A percentile compares a stretch with the other conserved stretches of the same genome.
Conservation (phyloP, 2,329 filamentous ascomycete species). For the Parasarocladium wereldwijsianum region DNA sequence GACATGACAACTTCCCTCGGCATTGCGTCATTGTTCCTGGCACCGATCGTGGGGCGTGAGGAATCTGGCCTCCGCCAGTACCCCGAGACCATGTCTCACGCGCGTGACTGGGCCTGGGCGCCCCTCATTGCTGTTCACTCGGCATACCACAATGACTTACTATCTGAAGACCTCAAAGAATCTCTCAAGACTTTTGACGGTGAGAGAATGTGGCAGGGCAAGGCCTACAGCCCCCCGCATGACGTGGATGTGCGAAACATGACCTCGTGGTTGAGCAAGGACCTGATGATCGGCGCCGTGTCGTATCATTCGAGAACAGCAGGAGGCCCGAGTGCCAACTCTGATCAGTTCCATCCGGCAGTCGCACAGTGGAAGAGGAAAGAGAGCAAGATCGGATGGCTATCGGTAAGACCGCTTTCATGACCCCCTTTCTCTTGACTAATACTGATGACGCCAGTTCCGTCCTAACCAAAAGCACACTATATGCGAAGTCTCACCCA, state of each 20-base stretch:
- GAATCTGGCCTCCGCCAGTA: slow-evolving; percentile 20
- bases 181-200: slow-evolving; percentile 32
- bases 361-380: slow-evolving; percentile 42
- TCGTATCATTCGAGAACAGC: slow-evolving; percentile 38
- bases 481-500: slow-evolving; percentile 23
- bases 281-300: slow-evolving; percentile 45
- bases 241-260: slow-evolving; percentile 43
- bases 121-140: slow-evolving; percentile 42
- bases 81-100: slow-evolving; percentile 39
- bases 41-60: slow-evolving; percentile 38
- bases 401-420: slow-evolving; percentile 10
- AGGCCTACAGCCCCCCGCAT: slow-evolving; percentile 42
- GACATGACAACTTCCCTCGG: slow-evolving; percentile 49
- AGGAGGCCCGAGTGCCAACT: slow-evolving; percentile 35
- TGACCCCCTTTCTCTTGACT: not conserved
- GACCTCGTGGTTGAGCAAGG: slow-evolving; percentile 38
- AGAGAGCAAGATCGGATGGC: slow-evolving; percentile 14
- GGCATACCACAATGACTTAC: slow-evolving; percentile 29
- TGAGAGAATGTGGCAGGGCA: slow-evolving; percentile 35
- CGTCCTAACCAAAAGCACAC: slow-evolving; percentile 24
- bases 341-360: slow-evolving; percentile 40
- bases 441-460: slow-evolving; percentile 9
- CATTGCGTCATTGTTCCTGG: slow-evolving; percentile 42
- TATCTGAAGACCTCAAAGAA: slow-evolving; percentile 24
- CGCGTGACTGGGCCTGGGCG: slow-evolving; percentile 41